Percentiles rank a stretch among this genome's conserved stretches.
Evolutionary conservation across 2,329 filamentous ascomycete genomes (phyloP).

Genomic region (Samsoniella hepiali): DNA sequence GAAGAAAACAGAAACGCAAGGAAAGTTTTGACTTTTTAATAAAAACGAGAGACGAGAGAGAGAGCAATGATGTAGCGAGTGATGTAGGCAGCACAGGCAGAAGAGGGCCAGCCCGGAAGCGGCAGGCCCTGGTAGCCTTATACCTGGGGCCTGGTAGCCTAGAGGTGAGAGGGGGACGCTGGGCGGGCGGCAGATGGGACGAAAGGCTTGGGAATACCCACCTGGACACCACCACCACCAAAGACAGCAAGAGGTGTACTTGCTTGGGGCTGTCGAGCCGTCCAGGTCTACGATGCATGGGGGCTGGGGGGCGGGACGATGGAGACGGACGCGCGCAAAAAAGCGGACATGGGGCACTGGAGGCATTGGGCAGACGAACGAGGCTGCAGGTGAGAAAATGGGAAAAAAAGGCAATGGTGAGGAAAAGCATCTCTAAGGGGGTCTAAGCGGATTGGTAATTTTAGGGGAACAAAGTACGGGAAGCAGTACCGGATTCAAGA

Average conservation of each 20-base stretch:
- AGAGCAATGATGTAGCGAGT: conserved; percentile 1
- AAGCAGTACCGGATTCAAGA: background rate
- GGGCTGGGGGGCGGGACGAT: conserved; percentile 7
- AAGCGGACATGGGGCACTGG: conserved; percentile 29
- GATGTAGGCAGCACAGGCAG: background rate
- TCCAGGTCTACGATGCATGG: conserved; percentile 13
- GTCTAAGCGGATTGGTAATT: background rate
- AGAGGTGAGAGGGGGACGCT: conserved; percentile 1
- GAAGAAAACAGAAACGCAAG: background rate
- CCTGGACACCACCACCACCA: background rate
- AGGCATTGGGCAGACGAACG: background rate
- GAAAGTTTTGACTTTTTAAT: background rate
- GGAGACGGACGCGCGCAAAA: conserved; percentile 20
- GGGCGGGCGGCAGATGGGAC: background rate
- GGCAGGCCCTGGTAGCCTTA: conserved; percentile 11
- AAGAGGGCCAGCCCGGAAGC: background rate
- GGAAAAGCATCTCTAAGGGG: background rate
- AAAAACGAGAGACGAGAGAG: conserved; percentile 16
- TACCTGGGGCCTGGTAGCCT: conserved; percentile 10
- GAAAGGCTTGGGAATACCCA: background rate
- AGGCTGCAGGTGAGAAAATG: background rate
- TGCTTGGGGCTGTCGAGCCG: background rate
- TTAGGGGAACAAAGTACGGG: no score
- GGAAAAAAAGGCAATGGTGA: background rate
- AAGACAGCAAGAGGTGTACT: background rate